Conservation (phyloP, 345 rosid species). For the Combretum micranthum region DNA sequence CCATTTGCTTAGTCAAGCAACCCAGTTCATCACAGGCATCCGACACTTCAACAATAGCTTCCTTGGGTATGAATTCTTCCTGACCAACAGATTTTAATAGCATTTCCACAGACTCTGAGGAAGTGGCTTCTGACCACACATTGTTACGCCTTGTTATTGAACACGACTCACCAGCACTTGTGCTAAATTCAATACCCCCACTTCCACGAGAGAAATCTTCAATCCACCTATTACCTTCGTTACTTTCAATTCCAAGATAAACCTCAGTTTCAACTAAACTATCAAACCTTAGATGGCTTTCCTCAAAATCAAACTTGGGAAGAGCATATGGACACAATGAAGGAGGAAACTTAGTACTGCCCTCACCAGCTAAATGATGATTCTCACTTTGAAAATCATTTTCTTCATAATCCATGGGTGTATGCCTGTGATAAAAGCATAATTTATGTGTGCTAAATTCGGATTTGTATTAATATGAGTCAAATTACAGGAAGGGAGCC, state of each 20-base stretch:
- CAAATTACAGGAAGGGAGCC: too few species aligned
- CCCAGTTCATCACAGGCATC: slow-evolving; percentile 68
- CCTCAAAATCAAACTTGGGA: slow-evolving; percentile 88
- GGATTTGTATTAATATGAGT: too few species aligned
- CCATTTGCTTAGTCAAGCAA: slow-evolving; percentile 64
- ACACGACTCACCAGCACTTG: slow-evolving; percentile 77
- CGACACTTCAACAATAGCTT: slow-evolving; percentile 39
- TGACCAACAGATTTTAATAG: slow-evolving; percentile 87
- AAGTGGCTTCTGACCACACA: slow-evolving; percentile 86
- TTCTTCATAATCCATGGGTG: slow-evolving; percentile 99
- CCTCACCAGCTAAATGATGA: slow-evolving; percentile 89
- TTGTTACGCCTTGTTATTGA: slow-evolving; percentile 68
- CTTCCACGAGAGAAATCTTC: slow-evolving; percentile 63
- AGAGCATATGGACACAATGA: slow-evolving; percentile 27
- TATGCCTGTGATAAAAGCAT: slow-evolving; percentile 30
- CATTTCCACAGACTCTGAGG: slow-evolving; percentile 47
- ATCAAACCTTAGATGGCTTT: slow-evolving; percentile 34
- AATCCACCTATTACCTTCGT: slow-evolving; percentile 87
- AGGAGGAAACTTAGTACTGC: slow-evolving; percentile 33
- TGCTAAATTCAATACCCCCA: slow-evolving; percentile 66
- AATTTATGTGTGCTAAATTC: too few species aligned
- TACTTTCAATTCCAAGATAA: slow-evolving; percentile 43
- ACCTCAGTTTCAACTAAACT: slow-evolving; percentile 36
- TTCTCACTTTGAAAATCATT: slow-evolving; percentile 92
- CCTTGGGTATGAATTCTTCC: slow-evolving; percentile 55